Evolutionary conservation across 495 filamentous ascomycete genomes (phyloP), one percentile per base, ranked within the genome.

Genomic region (Penicillium roqueforti): DNA sequence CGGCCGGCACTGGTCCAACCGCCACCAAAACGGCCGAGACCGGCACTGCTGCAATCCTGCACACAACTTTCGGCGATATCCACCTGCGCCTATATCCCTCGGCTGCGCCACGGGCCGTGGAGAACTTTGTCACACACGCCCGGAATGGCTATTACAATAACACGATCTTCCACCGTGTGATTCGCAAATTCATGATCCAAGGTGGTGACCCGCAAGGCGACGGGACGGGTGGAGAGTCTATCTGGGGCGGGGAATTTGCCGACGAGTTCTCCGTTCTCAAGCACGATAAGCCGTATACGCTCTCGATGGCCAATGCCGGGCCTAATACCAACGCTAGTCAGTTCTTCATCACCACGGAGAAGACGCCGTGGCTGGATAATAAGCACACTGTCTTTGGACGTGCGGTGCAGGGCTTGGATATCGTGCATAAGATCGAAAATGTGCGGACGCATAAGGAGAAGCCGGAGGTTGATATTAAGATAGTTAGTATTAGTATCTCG

Each of bases 341-440:
- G 70, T 99, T 99, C 70, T 99, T 99, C 60, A 96, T 99, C 55
- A 97, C 93, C 6, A 97, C 93, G 2, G 93, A 97, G 68, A 93
- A 93, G 74, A 89, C 93, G 11, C 86, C 91, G 13, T 99, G 95
- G 95, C 72, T 99, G 51, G 93, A 99, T 67, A 85, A 86, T 53
- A 96, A 96, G 69, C 93, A 99, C 66, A 97, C 93, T 0, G 86
- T 99, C 36, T 99, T 99, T 66, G 93, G 95, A 0, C 79, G 95
- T 23, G 90, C 89, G 0, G 83, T 92, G 43, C 85, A 90, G 66
- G 93, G 93, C 2, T 66, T 97, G 54, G 93, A 99, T 68, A 88
- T 97, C n/a, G 84, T 97, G 56, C 90, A 97, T 69, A 88, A 83
- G 77, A 99, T 99, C 63, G 95, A 97, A 75, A 96, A 95, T 70